phyloP scores from a whole-genome alignment of 208 protist genomes.

The Angomonas deanei region DNA sequence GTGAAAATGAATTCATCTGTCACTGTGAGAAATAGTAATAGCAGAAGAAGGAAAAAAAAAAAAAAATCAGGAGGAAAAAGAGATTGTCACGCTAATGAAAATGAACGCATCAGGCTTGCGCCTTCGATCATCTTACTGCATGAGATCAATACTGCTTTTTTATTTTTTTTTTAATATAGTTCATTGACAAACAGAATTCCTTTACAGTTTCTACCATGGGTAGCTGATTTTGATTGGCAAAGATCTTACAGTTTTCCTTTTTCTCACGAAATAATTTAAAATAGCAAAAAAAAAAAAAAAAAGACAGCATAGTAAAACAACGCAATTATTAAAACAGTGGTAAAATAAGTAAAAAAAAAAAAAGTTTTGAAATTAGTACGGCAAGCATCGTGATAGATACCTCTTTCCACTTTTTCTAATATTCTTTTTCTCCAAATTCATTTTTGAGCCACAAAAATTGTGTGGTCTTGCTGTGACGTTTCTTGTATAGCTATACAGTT shows the following conservation, averaged over 20 bases:
- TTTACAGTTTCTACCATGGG: too few species aligned
- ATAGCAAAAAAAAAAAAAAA: constrained; percentile 21
- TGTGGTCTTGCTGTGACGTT: too few species aligned
- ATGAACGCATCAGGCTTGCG: background rate
- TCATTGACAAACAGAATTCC: too few species aligned
- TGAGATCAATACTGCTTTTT: constrained; percentile 4
- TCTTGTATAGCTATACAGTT: too few species aligned
- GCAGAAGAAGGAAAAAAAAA: too few species aligned
- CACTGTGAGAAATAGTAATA: too few species aligned
- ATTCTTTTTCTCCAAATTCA: too few species aligned
- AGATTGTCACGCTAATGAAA: background rate
- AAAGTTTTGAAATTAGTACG: too few species aligned
- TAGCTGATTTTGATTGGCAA: too few species aligned
- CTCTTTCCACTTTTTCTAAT: background rate
- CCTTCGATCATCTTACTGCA: background rate
- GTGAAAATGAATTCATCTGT: constrained; percentile 24
- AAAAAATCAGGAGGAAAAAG: too few species aligned
- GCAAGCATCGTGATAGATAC: too few species aligned
- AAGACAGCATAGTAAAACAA: background rate
- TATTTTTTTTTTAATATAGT: background rate
- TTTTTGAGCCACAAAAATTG: too few species aligned
- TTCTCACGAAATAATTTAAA: background rate
- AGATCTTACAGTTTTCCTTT: background rate
- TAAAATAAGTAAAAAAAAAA: constrained; percentile 9
- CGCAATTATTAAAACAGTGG: background rate